Base-by-base conservation (phyloP, 768 basidiomycete genomes). In the Royoungia palumana region DNA sequence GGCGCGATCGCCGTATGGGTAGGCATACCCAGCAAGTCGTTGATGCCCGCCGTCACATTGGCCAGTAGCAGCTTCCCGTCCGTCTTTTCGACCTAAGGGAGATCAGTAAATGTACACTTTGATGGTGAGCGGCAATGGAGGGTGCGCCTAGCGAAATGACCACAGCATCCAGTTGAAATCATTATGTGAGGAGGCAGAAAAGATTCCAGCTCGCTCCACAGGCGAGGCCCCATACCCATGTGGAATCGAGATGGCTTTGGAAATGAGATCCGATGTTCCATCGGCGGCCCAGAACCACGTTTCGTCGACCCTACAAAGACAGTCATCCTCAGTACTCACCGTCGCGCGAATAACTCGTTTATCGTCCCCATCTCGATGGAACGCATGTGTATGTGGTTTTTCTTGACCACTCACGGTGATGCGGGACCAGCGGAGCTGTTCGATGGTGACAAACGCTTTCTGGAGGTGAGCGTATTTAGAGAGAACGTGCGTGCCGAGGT, bases 331-430 rank as follows among this genome's bases (percentile, higher is more conserved):
- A 75, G 74, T 3, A 30, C 8, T 9, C 79, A 28, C 32, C 16
- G 32, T 32, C 14, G 32, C 32, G 16, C 79, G 78, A 6, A 83
- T 76, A 27, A 85, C 63, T 5, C 82, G 76, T 73, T 89, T 95
- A 64, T 98, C 94, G 4, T 94, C 90, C 2, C 94, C 95, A 57
- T 97, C 91, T 20, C 94, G 75, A 48, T 78, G 74, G 68, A 95
- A 98, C 14, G 91, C 80, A 64, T 94, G 90, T 7, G 79, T 65
- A 65, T 97, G 94, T 2, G 72, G 72, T 51, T 74, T 49, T 4
- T 64, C 54, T 40, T 72, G 64, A 28, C 70, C 71, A 35, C 71
- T 65, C 30, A 87, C 74, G 4, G 72, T 66, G 51, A 96, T 87
- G 6, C 94, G 80, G 3, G 82, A 72, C 94, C 94, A 98, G 37